Evolutionary conservation across 1,139 yeast genomes (phyloP), one percentile per base, ranked within the genome.

Genomic region (Blastobotrys aristatus): DNA sequence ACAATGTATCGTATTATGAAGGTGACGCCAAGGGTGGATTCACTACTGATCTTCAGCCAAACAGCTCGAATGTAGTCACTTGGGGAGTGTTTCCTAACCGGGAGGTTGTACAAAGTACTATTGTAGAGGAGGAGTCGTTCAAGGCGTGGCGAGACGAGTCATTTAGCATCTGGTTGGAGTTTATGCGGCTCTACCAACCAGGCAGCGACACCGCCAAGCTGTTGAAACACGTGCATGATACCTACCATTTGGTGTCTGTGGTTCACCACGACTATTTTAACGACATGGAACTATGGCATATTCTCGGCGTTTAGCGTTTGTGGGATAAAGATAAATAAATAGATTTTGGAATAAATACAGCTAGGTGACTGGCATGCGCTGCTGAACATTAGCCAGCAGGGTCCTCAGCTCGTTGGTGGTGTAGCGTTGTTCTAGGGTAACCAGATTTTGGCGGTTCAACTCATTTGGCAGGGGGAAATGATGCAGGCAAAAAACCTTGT

Each of bases 51-150:
- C 67, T 84, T 60, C 73, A 74, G 0, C 59, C 66, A 1, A 70
- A 68, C 14, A 67, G 71, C 14, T 73, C 83, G 3, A 81, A 83
- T 57, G 96, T 94, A 21, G 94, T 92, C 8, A 92, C 97, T 0
- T 92, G 97, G 97, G 97, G 97, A 49, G 95, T 85, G 2, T 89
- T 90, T 71, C 95, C 95, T 2, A 84, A 82, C 66, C 77, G 86
- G 55, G 95, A 87, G 62, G 82, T 87, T 42, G 76, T 86, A 29
- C 96, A 88, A 64, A 86, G 96, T 1, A 89, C 97, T 0, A 83
- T 88, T 49, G 81, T 89, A 46, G 96, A 88, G 60, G 83, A 79
- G 56, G 95, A 88, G 58, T 85, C 96, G 2, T 89, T 89, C 69
- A 76, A 77, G 56, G 95, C 96, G 1, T 89, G 97, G 97, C 78